phyloP scores from a whole-genome alignment of 805 yeast genomes.

The Clavispora fructus region DNA sequence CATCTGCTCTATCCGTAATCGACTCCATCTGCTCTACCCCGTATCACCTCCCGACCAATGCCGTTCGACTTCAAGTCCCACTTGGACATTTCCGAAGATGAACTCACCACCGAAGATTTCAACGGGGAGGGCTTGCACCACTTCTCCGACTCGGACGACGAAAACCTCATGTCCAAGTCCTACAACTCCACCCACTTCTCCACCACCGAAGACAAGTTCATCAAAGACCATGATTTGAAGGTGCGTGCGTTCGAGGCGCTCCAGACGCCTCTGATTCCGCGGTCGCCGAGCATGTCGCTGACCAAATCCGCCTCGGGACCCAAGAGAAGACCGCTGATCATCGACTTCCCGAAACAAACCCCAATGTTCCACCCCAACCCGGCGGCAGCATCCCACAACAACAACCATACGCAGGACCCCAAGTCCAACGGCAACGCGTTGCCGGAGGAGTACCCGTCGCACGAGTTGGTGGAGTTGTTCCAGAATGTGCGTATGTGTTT shows the following conservation, averaged over 20 bases:
- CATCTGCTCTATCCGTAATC: background rate
- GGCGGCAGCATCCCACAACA: slow-evolving; percentile 14
- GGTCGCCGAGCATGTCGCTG: slow-evolving; percentile 33
- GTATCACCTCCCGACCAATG: background rate
- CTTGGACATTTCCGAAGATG: slow-evolving; percentile 5
- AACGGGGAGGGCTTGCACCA: slow-evolving; percentile 6
- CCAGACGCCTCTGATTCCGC: slow-evolving; percentile 19
- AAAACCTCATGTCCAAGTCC: slow-evolving; percentile 26
- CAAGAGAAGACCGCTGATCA: slow-evolving; percentile 33
- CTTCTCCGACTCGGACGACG: slow-evolving; percentile 19
- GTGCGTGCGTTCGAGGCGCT: slow-evolving; percentile 52
- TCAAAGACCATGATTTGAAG: slow-evolving; percentile 66
- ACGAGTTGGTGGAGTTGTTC: slow-evolving; percentile 61
- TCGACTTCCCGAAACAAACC: slow-evolving; percentile 29
- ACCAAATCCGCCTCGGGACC: background rate
- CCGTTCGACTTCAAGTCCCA: background rate
- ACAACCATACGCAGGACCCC: slow-evolving; percentile 12
- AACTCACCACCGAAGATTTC: slow-evolving; percentile 2
- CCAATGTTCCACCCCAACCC: slow-evolving; percentile 16
- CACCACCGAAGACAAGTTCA: slow-evolving; percentile 56
- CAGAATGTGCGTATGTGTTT: slow-evolving; percentile 62
- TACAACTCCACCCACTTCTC: slow-evolving; percentile 53
- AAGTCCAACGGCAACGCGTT: slow-evolving; percentile 16
- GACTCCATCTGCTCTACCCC: background rate
- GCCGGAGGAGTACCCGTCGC: slow-evolving; percentile 56